Base-by-base conservation (phyloP, 2,329 filamentous ascomycete species). In the Triangularia setosa region DNA sequence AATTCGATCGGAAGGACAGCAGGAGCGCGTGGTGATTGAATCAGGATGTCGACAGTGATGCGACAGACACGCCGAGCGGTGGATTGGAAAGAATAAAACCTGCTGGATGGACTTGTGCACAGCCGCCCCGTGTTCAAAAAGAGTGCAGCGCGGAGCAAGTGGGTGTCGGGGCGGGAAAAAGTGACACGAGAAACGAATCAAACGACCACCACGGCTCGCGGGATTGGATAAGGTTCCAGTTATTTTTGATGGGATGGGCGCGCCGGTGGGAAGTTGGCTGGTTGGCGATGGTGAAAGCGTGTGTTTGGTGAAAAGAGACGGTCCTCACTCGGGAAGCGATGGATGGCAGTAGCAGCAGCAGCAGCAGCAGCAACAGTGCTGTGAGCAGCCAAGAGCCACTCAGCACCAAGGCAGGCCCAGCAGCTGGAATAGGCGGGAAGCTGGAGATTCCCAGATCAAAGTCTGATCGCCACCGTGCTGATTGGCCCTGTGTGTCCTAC, bases 391-490 rank as follows among this genome's bases (percentile, higher is more conserved):
- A 33, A 24, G 54, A 52, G 30, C 28, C 35, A n/a, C 28, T 18
- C 21, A 18, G 54, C 24, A 21, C 24, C 16, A 6, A 30, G 55
- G 14, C 40, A n/a, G 28, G 57, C 30, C 57, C 35, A 35, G 33
- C 58, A 57, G 53, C 53, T 60, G 16, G 62, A 61, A 61, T 60
- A 61, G 61, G 63, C 61, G 64, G 62, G 67, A 62, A 68, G 65
- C 67, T 69, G 67, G 60, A 68, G 67, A 69, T 70, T 68, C 67
- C 67, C 67, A 69, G 69, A 69, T 73, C 72, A 74, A 75, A 75
- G 75, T 75, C 73, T 74, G 75, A 76, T 75, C 72, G 74, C 70
- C 70, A 65, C 68, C 27, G 23, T 54, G 62, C 62, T 77, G 73
- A 78, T 78, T 78, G 76, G 79, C 68, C 63, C 28, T 64, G 28